phyloP scores from a whole-genome alignment of 179 eudicot genomes.

The Dionaea muscipula region DNA sequence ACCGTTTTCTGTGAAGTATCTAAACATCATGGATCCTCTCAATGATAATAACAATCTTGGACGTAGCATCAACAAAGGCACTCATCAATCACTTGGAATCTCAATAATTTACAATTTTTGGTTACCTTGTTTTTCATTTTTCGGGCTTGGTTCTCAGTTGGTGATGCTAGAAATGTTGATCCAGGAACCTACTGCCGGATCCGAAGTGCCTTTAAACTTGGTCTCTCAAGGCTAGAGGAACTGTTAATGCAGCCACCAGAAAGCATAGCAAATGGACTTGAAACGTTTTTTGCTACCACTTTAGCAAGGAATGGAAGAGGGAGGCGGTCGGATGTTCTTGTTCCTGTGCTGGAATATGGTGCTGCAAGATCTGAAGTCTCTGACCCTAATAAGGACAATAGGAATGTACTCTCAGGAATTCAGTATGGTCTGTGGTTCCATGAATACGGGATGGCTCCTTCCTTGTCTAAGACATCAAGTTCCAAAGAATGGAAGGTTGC shows the following conservation, averaged over 20 bases:
- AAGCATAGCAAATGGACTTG: constrained; percentile 19
- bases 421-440: constrained; percentile 22
- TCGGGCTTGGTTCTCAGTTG: too few species aligned
- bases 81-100: not conserved
- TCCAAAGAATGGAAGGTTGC: constrained; percentile 12
- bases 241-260: constrained; percentile 18
- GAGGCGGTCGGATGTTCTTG: constrained; percentile 21
- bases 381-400: constrained; percentile 10
- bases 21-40: constrained; percentile 48
- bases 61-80: constrained; percentile 36
- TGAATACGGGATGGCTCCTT: constrained; percentile 17
- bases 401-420: constrained; percentile 20
- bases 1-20: constrained; percentile 26
- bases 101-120: too few species aligned
- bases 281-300: constrained; percentile 26
- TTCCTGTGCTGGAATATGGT: constrained; percentile 20
- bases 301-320: constrained; percentile 23
- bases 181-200: constrained; percentile 33
- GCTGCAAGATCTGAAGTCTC: constrained; percentile 9
- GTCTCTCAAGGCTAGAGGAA: constrained; percentile 19
- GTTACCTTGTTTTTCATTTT: too few species aligned
- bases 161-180: not conserved
- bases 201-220: constrained; percentile 28
- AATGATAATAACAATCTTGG: constrained; percentile 37
- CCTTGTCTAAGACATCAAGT: constrained; percentile 4